Base-by-base conservation (phyloP, 1,284 basidiomycete species). In the Meira nashicola region DNA sequence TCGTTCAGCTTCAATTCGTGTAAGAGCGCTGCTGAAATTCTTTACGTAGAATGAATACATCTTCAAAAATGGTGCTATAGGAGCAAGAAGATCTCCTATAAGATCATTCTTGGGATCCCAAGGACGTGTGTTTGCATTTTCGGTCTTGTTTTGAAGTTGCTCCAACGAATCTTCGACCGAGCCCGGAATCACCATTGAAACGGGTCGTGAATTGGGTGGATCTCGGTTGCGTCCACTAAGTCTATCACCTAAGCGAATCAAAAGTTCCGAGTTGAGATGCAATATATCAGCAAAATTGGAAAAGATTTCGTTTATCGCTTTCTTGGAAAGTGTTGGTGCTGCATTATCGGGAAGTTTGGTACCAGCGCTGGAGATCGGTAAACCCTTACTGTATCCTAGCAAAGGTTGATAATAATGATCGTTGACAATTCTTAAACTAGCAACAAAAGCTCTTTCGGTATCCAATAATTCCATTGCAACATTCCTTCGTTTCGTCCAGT, bases 221-320 rank as follows among this genome's bases (percentile, higher is more conserved):
- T 33, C 28, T n/a, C 54, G 12, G 3, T 14, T 19, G 10, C 39
- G 10, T 14, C 92, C 2, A 10, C 64, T 63, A 7, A 77, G 43
- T 8, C 76, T 65, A 51, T 71, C 72, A 48, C 76, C 74, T 28
- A 90, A 82, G 2, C 86, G 83, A 14, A 83, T 80, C 62, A 86
- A 84, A 72, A 91, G 86, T n/a, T 88, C 86, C 54, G 84, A 86
- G 78, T 91, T 89, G 56, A 93, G 83, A 68, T 90, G 89, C 85
- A 89, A 88, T 49, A 94, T 92, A 80, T 93, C 90, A 73, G 89
- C 86, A 72, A 93, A 92, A 77, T 92, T 92, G 65, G 87, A 87
- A 78, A 94, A 94, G 51, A 92, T 83, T 15, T 86, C 83, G 2
- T 85, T 86, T 62, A 93, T 83, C 51, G 86, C 84, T 12, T 84